Conservation (phyloP, 1,139 yeast species). For the Saccharomyces pastorianus region DNA sequence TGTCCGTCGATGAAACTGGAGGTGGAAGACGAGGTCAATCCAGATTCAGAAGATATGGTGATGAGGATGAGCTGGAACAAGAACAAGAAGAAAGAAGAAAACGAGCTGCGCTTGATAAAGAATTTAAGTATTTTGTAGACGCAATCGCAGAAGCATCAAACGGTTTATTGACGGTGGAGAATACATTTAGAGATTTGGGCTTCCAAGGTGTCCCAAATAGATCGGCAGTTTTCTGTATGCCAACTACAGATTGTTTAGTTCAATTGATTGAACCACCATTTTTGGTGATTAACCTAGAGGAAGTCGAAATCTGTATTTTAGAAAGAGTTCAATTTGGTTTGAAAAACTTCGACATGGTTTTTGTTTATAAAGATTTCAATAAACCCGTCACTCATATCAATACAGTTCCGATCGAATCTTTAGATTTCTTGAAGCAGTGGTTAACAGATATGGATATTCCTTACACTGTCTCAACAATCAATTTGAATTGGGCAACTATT, state of each 20-base stretch:
- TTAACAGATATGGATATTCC: constrained; percentile 93
- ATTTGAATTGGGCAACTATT: constrained; percentile 90
- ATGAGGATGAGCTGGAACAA: constrained; percentile 96
- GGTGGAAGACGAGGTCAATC: constrained; percentile 54
- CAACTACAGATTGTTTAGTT: constrained; percentile 92
- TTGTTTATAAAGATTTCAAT: constrained; percentile 84
- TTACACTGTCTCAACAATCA: constrained; percentile 87
- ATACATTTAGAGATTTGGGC: constrained; percentile 93
- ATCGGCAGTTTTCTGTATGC: constrained; percentile 91
- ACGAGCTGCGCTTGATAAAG: constrained; percentile 83
- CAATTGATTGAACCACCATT: constrained; percentile 95
- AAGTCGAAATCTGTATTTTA: constrained; percentile 87
- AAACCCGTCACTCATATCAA: constrained; percentile 87
- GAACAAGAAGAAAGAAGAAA: constrained; percentile 97
- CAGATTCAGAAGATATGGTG: constrained; percentile 86
- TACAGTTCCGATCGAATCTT: constrained; percentile 85
- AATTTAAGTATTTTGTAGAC: constrained; percentile 83
- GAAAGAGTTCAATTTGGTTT: constrained; percentile 97
- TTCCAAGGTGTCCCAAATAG: constrained; percentile 97
- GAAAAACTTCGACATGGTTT: constrained; percentile 91
- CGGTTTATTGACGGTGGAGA: constrained; percentile 77
- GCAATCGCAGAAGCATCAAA: constrained; percentile 80
- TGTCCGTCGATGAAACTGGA: constrained; percentile 95
- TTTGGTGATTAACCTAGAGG: constrained; percentile 80
- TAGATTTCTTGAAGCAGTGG: constrained; percentile 95